These are phyloP conservation scores for Penicillium parvum DNA, from an alignment of 495 filamentous ascomycete genomes.

Conservation along the genomic window DNA sequence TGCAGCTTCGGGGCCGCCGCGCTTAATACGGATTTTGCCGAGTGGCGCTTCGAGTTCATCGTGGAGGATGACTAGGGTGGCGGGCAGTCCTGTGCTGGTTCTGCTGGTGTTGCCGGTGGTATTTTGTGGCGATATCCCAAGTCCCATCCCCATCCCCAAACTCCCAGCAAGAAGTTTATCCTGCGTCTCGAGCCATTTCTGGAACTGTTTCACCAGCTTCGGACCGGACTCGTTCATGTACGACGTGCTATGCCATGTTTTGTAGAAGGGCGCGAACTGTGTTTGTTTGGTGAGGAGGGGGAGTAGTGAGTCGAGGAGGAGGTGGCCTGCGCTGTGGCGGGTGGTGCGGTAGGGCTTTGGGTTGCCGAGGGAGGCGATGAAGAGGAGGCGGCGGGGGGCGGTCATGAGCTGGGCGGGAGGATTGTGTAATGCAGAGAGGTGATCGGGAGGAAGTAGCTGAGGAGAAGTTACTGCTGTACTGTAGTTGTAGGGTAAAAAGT, in stretches of 20 bases:
- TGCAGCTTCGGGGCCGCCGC: constrained; percentile 46
- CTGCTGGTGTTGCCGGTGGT: no score
- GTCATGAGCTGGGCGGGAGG: constrained; percentile 2
- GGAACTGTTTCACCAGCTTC: constrained; percentile 34
- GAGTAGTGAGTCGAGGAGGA: constrained; percentile 54
- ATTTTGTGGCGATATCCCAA: no score
- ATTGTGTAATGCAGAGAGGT: neutral
- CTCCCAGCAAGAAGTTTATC: constrained; percentile 39
- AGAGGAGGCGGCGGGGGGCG: constrained; percentile 41
- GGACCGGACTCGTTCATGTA: constrained; percentile 72
- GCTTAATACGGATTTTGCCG: constrained; percentile 59
- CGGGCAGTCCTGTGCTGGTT: constrained; percentile 10
- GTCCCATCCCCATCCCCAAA: no score
- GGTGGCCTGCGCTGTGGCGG: constrained; percentile 78
- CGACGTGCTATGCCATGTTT: constrained; percentile 62
- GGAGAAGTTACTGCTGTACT: no score
- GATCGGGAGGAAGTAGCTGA: neutral
- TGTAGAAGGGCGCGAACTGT: constrained; percentile 50
- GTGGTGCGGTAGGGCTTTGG: constrained; percentile 58
- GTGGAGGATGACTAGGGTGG: constrained; percentile 68
- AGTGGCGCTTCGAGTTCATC: constrained; percentile 73
- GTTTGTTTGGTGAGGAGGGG: constrained; percentile 40
- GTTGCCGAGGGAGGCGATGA: constrained; percentile 74
- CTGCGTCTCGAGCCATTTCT: constrained; percentile 44
- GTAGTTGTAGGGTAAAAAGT: no score